Base-by-base conservation (phyloP, 2,329 filamentous ascomycete genomes). In the Eurotiales sp. region DNA sequence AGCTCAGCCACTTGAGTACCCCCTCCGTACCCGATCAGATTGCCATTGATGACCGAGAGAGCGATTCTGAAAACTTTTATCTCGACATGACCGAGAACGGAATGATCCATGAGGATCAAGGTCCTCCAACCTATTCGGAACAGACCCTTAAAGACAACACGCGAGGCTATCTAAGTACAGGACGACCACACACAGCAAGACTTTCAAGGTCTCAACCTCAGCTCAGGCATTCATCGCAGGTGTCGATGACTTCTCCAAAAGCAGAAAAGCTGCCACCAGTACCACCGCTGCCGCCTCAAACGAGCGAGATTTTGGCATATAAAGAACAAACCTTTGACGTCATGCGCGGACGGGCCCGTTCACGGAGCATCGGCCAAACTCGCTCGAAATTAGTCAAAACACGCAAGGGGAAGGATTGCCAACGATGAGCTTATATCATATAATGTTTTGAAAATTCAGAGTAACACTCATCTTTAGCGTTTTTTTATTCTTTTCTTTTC, bases 291-390 rank as follows among this genome's bases (percentile, higher is more conserved):
- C 5, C n/a, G 4, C 8, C 34, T 12, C 17, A 37, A 37, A 37
- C 12, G n/a, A 36, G 25, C 30, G 25, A 10, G 15, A 23, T 22
- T 43, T 7, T 17, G 47, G 43, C 6, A 7, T 23, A 21, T 43
- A 37, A 37, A 11, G n/a, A 36, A 36, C 30, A 36, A 10, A 21
- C 15, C 15, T 43, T 7, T 17, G 47, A 50, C 6, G 11, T 23
- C n/a, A 42, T 37, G 36, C 51, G 51, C 11, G 51, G 51, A 5
- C 51, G 51, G 3, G 17, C 46, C 17, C 41, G 46, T 17, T 50
- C 51, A 34, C 46, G 51, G 29, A 54, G 41, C 39, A 17, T 46
- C 40, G 34, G 43, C n/a, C 46, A 29, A 14, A 8, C 41, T 19
- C 34, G 25, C 15, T 21, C 21, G 7, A 54, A 29, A 32, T 15